Base-by-base conservation (phyloP, 768 basidiomycete genomes). In the Bullera alba region DNA sequence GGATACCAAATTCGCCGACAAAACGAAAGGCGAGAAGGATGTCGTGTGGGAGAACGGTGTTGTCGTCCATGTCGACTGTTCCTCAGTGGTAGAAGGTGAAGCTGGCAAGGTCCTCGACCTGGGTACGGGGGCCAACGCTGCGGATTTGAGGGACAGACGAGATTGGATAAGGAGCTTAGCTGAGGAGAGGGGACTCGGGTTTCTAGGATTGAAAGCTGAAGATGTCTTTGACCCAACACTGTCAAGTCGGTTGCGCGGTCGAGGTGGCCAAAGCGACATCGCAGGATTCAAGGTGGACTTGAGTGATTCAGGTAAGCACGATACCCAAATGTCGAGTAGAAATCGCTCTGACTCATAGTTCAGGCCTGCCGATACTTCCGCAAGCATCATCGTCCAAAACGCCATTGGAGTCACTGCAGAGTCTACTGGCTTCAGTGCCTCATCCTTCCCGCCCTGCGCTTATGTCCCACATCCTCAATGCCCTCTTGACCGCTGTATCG, bases 61-160 rank as follows among this genome's bases (percentile, higher is more conserved):
- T 49, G 60, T 69, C n/a, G 56, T 70, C 7, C 58, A 72, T 57
- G 69, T 72, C 17, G 66, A 70, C 22, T 72, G 68, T 50, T 46
- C 56, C 6, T 53, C 52, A 19, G 63, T 69, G 1, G 29, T 61
- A 1, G 42, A 54, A 1, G 48, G 51, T 21, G n/a, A n/a, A n/a
- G n/a, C n/a, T n/a, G n/a, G n/a, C n/a, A n/a, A n/a, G n/a, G n/a
- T n/a, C n/a, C n/a, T n/a, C n/a, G n/a, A n/a, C n/a, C n/a, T n/a
- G n/a, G n/a, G n/a, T n/a, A n/a, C n/a, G n/a, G n/a, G n/a, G n/a
- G n/a, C n/a, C n/a, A 8, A 56, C 54, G n/a, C n/a, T n/a, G n/a
- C n/a, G 12, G 57, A 42, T 17, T 29, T 50, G 29, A 46, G 39
- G 26, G 60, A 61, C 17, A 46, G 59, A 41, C 38, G 39, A 10